Evolutionary conservation across 2,329 filamentous ascomycete species (phyloP).

Genomic region (Trematosphaeria pertusa): DNA sequence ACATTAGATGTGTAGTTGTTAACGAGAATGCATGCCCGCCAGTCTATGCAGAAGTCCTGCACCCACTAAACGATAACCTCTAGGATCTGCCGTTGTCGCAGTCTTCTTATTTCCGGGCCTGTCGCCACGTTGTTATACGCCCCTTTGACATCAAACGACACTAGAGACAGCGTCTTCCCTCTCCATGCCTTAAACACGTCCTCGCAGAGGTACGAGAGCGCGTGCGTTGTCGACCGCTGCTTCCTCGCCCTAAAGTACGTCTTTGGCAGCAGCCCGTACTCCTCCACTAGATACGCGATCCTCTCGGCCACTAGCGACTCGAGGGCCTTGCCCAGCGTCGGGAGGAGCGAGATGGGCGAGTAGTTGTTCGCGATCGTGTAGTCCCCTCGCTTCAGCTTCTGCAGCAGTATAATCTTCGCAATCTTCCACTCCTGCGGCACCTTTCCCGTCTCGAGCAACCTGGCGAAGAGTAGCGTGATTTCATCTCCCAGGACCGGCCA

Average conservation of each 20-base stretch:
- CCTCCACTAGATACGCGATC: conserved; percentile 34
- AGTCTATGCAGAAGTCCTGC: conserved; percentile 31
- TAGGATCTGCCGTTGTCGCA: conserved; percentile 38
- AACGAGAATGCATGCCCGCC: conserved; percentile 19
- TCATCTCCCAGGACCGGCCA: conserved; percentile 26
- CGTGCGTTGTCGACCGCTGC: conserved; percentile 43
- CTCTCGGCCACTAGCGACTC: conserved; percentile 30
- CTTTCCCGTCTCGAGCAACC: conserved; percentile 22
- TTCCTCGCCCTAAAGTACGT: conserved; percentile 49
- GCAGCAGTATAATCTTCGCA: conserved; percentile 30
- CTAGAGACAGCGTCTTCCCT: conserved; percentile 41
- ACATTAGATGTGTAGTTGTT: conserved; percentile 8
- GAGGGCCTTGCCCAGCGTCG: conserved; percentile 27
- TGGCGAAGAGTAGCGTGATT: conserved; percentile 24
- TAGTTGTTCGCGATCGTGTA: conserved; percentile 32
- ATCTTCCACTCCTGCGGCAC: conserved; percentile 27
- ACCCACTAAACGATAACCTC: conserved; percentile 28
- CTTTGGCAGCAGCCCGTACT: conserved; percentile 38
- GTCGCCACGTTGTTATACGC: conserved; percentile 52
- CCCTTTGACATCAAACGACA: conserved; percentile 52
- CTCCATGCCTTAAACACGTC: conserved; percentile 20
- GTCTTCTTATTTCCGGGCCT: conserved; percentile 42
- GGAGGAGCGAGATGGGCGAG: conserved; percentile 39
- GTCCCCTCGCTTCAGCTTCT: conserved; percentile 28
- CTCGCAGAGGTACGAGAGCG: conserved; percentile 29